Conservation (phyloP, 2,329 filamentous ascomycete species). For the Onygenales sp. region DNA sequence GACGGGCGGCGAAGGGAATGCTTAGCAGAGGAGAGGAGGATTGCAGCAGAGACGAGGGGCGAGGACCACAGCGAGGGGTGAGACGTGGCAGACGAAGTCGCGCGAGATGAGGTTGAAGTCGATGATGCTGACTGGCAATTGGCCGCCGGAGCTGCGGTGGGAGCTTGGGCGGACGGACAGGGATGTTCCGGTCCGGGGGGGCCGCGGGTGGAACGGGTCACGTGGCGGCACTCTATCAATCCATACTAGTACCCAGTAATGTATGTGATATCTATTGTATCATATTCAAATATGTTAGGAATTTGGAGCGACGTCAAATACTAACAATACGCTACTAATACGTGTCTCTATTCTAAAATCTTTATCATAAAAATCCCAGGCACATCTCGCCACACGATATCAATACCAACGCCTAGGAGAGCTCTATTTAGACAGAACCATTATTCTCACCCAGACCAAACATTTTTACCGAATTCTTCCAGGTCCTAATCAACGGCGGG, state of each 20-base stretch:
- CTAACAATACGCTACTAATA: too few relatives aligned
- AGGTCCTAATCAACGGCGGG: constrained; percentile 44
- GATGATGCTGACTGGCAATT: not conserved
- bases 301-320: too few relatives aligned
- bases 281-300: too few relatives aligned
- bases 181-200: not conserved
- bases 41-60: not conserved
- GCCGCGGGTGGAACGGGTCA: too few relatives aligned
- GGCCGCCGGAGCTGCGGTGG: not conserved
- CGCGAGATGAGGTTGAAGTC: constrained; percentile 1
- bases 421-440: not conserved
- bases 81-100: not conserved
- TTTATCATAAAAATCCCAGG: too few relatives aligned
- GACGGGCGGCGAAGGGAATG: not conserved
- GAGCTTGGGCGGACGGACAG: not conserved
- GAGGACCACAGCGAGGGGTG: not conserved
- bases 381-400: not conserved
- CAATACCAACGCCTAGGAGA: not conserved
- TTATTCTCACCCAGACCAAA: constrained; percentile 57
- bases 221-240: too few relatives aligned
- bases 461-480: constrained; percentile 70
- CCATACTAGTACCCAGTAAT: too few relatives aligned
- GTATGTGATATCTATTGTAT: too few relatives aligned
- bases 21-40: not conserved
- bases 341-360: too few relatives aligned